Evolutionary conservation across 2,329 filamentous ascomycete species (phyloP).

Genomic region (Xylaria sp.): DNA sequence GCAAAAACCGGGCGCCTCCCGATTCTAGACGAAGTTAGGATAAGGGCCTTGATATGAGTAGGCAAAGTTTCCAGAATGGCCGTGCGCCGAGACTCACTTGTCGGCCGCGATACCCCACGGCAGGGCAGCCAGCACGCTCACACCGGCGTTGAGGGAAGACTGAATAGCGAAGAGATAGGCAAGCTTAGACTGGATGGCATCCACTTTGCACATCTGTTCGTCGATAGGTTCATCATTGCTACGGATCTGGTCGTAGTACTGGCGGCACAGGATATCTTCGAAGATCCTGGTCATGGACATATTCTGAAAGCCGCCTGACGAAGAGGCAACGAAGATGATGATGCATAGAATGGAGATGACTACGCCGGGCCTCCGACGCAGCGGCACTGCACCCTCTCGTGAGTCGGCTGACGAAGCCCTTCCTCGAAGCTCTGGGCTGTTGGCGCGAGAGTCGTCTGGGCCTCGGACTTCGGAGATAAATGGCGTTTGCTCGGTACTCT

Average conservation of each 20-base stretch:
- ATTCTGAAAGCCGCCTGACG: slow-evolving; percentile 39
- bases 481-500: slow-evolving; percentile 22
- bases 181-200: slow-evolving; percentile 44
- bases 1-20: slow-evolving; percentile 45
- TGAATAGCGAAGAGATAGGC: slow-evolving; percentile 44
- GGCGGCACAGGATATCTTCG: slow-evolving; percentile 48
- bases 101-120: slow-evolving; percentile 48
- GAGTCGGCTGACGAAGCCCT: slow-evolving; percentile 9
- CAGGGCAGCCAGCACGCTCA: slow-evolving; percentile 43
- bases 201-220: slow-evolving; percentile 46
- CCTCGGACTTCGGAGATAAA: not conserved
- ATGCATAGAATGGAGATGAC: slow-evolving; percentile 39
- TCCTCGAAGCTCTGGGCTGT: not conserved
- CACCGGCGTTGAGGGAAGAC: slow-evolving; percentile 39
- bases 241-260: slow-evolving; percentile 41
- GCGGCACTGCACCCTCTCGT: slow-evolving; percentile 2
- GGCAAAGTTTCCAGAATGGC: not conserved
- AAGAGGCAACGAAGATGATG: slow-evolving; percentile 40
- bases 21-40: slow-evolving; percentile 34
- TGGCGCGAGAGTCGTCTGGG: not conserved
- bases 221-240: slow-evolving; percentile 40
- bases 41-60: not conserved
- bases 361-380: slow-evolving; percentile 11
- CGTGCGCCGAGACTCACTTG: slow-evolving; percentile 34
- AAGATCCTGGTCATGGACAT: slow-evolving; percentile 45